Evolutionary conservation across 1,284 basidiomycete genomes (phyloP).

Genomic region (Pulveroboletus sp.): DNA sequence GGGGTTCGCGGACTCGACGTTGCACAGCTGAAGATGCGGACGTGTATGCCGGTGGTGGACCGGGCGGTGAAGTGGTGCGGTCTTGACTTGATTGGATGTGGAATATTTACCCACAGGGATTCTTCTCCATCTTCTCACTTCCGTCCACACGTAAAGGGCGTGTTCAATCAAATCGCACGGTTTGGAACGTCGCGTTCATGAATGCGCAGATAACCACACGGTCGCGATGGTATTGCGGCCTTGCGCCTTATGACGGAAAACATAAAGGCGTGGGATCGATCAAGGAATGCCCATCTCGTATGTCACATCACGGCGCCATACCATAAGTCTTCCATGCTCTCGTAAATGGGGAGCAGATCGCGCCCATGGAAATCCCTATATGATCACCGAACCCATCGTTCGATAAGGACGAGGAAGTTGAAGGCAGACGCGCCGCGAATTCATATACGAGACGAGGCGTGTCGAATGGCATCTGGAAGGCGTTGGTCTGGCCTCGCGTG

Average conservation of each 20-base stretch:
- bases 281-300: neutral
- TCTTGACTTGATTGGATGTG: neutral
- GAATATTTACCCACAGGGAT: neutral
- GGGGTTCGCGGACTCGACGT: conserved; percentile 46
- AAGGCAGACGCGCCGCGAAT: neutral
- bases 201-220: neutral
- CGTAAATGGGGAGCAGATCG: conserved; percentile 19
- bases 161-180: neutral
- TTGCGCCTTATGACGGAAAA: neutral
- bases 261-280: conserved; percentile 1
- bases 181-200: neutral
- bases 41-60: conserved; percentile 58
- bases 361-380: conserved; percentile 2
- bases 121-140: neutral
- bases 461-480: too few species aligned
- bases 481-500: too few species aligned
- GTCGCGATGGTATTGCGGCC: conserved; percentile 1
- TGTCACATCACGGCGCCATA: neutral
- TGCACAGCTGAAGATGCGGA: conserved; percentile 36
- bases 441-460: neutral
- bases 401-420: too few species aligned
- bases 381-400: neutral
- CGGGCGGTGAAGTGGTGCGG: conserved; percentile 41
- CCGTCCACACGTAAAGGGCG: conserved; percentile 1
- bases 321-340: neutral